Percentiles rank a stretch among this genome's conserved stretches.
phyloP scores from a whole-genome alignment of 805 yeast species.

The Candida hungchunana region DNA sequence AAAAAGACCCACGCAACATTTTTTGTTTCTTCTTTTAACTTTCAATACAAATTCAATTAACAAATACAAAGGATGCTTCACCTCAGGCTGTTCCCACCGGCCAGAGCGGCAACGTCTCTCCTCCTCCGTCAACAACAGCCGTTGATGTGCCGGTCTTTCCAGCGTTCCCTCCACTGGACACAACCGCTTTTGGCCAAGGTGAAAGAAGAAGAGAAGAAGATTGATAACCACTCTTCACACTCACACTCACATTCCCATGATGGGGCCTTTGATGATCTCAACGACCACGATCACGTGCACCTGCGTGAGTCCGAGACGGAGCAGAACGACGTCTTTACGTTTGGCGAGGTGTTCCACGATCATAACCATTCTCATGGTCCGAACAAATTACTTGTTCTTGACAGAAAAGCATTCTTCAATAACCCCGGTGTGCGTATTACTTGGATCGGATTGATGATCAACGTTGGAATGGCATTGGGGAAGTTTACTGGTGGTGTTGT shows the following conservation, averaged over 20 bases:
- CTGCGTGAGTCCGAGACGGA: slow-evolving; percentile 40
- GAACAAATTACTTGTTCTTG: slow-evolving; percentile 31
- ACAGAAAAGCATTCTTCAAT: slow-evolving; percentile 40
- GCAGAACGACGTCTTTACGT: slow-evolving; percentile 34
- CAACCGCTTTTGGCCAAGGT: slow-evolving; percentile 4
- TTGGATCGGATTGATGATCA: slow-evolving; percentile 82
- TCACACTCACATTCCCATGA: slow-evolving; percentile 28
- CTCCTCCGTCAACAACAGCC: too few relatives aligned
- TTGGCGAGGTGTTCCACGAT: slow-evolving; percentile 29
- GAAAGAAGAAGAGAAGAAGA: slow-evolving; percentile 4
- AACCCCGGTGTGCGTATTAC: slow-evolving; percentile 93
- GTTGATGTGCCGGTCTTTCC: too few relatives aligned
- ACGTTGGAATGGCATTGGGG: slow-evolving; percentile 79
- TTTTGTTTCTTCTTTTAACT: too few relatives aligned
- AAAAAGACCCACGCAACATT: too few relatives aligned
- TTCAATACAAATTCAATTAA: too few relatives aligned
- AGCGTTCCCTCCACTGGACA: slow-evolving; percentile 6
- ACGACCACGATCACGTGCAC: slow-evolving; percentile 38
- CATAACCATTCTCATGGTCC: slow-evolving; percentile 35
- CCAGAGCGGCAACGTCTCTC: too few relatives aligned
- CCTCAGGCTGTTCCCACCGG: too few relatives aligned
- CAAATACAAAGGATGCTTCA: too few relatives aligned
- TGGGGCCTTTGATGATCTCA: slow-evolving; percentile 10
- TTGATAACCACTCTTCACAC: slow-evolving; percentile 31
- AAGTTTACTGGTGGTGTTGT: slow-evolving; percentile 87